phyloP scores from a whole-genome alignment of 345 rosid genomes.

The Syzygium aqueum region DNA sequence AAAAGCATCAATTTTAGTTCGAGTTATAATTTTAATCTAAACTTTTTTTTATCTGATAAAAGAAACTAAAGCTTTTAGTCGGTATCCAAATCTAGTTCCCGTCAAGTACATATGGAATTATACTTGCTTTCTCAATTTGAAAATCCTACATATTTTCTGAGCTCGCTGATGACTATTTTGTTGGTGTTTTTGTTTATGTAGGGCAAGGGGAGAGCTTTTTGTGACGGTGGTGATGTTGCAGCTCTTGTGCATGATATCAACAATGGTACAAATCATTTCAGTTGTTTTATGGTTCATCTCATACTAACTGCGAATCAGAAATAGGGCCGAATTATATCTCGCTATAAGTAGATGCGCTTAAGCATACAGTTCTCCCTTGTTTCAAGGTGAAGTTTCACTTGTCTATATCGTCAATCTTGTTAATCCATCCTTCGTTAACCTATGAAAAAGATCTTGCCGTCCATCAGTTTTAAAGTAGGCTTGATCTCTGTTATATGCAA shows the following conservation, averaged over 20 bases:
- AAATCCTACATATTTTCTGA: constrained; percentile 5
- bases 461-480: too few relatives aligned
- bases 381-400: background rate
- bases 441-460: background rate
- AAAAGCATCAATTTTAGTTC: too few relatives aligned
- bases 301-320: too few relatives aligned
- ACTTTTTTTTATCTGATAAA: background rate
- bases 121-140: background rate
- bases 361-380: background rate
- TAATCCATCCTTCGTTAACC: background rate
- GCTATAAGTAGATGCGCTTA: background rate
- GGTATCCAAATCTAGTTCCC: background rate
- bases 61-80: background rate
- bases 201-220: constrained; percentile 80
- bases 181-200: background rate
- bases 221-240: constrained; percentile 80
- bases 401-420: background rate
- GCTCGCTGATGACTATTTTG: constrained; percentile 58
- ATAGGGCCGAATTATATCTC: too few relatives aligned
- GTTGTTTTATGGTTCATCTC: background rate
- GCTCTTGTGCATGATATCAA: constrained; percentile 37
- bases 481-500: too few relatives aligned
- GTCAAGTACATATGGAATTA: background rate
- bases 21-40: background rate
- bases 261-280: background rate